Evolutionary conservation across 129 eudicot genomes (phyloP), one percentile per base, ranked within the genome.

Genomic region (Dittrichia graveolens): DNA sequence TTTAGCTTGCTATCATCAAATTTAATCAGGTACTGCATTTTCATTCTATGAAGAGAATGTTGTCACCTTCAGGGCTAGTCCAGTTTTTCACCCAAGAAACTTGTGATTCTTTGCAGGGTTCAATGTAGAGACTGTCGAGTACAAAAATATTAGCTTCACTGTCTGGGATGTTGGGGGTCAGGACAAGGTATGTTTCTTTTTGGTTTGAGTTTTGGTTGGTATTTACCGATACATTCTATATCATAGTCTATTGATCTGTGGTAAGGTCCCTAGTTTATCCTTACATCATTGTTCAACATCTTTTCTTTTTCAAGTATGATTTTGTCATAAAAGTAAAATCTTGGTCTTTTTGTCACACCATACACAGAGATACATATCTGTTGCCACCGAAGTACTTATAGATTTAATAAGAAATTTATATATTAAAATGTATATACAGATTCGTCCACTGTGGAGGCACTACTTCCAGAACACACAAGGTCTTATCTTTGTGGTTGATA

Each of bases 361-460:
- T 65, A 3, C 57, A 46, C 43, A 9, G 0, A 37, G 3, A 44
- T 10, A 43, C 12, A 40, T 53, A 0, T 24, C 12, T 42, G 13
- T 64, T 41, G 72, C 44, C 24, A 16, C 41, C 31, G 46, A 62
- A 53, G 39, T 65, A 43, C 46, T 7, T 24, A 15, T 62, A 7
- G 8, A 19, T 31, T 39, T 47, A 12, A 15, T 47, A 12, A 15
- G 14, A 48, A 37, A 7, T 13, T 18, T n/a, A 34, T 62, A 41
- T 40, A 14, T 3, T 12, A 58, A 64, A 34, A 31, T 44, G 49
- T 34, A 12, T 52, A 38, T 34, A 79, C 86, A 95, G 99, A 95
- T 95, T 80, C 99, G 99, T 83, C 99, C 99, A 69, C 77, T 95
- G 78, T 95, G 99, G 99, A 95, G 99, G 90, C 99, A 95, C 75